Evolutionary conservation across 2,329 filamentous ascomycete species (phyloP), one percentile per base, ranked within the genome.

Genomic region (Ceratocystiopsis sp.): DNA sequence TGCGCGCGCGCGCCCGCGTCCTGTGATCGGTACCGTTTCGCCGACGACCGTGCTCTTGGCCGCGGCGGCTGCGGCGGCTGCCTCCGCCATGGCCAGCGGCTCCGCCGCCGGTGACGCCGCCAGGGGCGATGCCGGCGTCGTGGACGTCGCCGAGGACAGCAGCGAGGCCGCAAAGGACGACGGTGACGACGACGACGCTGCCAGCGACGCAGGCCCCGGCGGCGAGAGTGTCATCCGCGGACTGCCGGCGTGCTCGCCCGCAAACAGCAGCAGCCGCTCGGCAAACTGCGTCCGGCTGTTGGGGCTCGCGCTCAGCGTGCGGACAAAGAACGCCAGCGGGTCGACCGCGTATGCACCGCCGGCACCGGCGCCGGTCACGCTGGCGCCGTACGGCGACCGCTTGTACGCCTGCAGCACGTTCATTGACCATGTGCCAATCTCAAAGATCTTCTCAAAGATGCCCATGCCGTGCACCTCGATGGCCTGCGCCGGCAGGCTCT

Each of bases 401-500:
- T 61, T 55, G 47, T 56, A 60, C 0, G 59, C 56, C 32, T 59
- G 58, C 40, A 66, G 58, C 21, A 66, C 61, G 16, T 65, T 64
- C 48, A 66, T 62, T 32, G 60, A 57, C 61, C 63, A 66, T 0
- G 59, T 61, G 13, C 61, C 63, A 36, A 67, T 64, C 48, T 66
- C 63, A 45, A 66, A 67, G n/a, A 67, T 66, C 51, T 67, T 67
- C 46, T 67, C 64, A 42, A 67, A 65, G 14, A 67, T 67, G 21
- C 64, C 63, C 62, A 67, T 67, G 32, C 64, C 64, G 46, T 67
- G 64, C 2, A 67, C 64, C 45, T 67, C 64, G 42, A 67, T 62
- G 11, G 59, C 62, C 13, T 55, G 56, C 3, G 56, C 58, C 0
- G 64, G 63, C 2, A 68, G 53, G 6, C 57, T 58, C 16, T 61